These are phyloP conservation scores for Talaromyces verruculosus DNA, from an alignment of 2,329 filamentous ascomycete species.

Conservation along the genomic window DNA sequence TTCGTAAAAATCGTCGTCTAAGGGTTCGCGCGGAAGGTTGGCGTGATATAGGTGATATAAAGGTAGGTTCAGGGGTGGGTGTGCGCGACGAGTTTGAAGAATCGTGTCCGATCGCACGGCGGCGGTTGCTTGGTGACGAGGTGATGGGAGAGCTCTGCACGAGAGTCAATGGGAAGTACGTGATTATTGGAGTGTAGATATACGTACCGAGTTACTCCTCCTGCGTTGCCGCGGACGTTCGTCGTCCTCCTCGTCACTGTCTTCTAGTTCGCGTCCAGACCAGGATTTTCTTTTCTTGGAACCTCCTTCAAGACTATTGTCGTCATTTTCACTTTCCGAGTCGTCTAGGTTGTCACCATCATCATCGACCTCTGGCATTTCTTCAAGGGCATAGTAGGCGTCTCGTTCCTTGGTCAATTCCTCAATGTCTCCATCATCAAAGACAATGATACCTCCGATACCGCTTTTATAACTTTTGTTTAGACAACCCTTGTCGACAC, in stretches of 20 bases:
- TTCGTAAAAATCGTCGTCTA: conserved; percentile 68
- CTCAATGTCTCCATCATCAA: conserved; percentile 93
- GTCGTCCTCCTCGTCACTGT: conserved; percentile 67
- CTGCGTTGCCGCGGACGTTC: conserved; percentile 75
- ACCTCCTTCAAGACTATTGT: conserved; percentile 34
- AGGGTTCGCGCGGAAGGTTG: conserved; percentile 70
- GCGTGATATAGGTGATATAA: conserved; percentile 49
- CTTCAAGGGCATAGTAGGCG: conserved; percentile 79
- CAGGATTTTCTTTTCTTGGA: conserved; percentile 75
- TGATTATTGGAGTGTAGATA: neutral
- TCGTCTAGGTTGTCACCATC: conserved; percentile 63
- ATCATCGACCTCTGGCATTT: conserved; percentile 88
- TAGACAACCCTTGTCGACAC: conserved; percentile 73
- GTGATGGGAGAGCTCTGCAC: conserved; percentile 42
- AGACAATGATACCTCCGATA: conserved; percentile 85
- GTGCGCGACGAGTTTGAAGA: conserved; percentile 50
- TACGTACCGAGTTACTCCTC: conserved; percentile 77
- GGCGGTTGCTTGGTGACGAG: conserved; percentile 43
- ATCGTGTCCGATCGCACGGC: conserved; percentile 39
- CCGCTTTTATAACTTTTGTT: conserved; percentile 71
- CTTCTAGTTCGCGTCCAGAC: conserved; percentile 68
- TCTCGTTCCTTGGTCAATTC: conserved; percentile 71
- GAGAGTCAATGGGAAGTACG: conserved; percentile 23
- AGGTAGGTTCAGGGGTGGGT: conserved; percentile 45
- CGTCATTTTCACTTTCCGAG: conserved; percentile 55